Base-by-base conservation (phyloP, 2,329 filamentous ascomycete species). In the Clonostachys byssicola region DNA sequence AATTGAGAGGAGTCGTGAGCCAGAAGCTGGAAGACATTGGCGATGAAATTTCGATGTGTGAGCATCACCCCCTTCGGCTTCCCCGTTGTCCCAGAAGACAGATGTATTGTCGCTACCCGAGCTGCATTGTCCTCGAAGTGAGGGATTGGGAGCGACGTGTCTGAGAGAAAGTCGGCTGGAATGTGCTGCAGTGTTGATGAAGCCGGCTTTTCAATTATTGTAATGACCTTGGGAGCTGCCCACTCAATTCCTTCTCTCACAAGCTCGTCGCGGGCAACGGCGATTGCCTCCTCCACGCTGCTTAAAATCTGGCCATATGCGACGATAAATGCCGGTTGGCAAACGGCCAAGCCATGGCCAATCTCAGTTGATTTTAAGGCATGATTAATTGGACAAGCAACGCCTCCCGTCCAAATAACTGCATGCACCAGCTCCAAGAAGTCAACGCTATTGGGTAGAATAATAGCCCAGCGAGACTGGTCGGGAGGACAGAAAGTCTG, bases 21-120 rank as follows among this genome's bases (percentile, higher is more conserved):
- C 10, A 66, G 52, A n/a, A 71, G 66, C 39, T 72, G 68, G 18
- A 52, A 42, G 3, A 59, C 77, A 59, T 92, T 92, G 51, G 86
- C 75, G 39, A 90, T 77, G 58, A 89, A 89, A 55, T 88, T 86
- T 49, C 72, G 69, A 63, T 94, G 89, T 16, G 81, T 81, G 52
- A 92, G 85, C 64, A 86, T 81, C 12, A 94, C 89, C 13, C 89
- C 89, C 60, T 94, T 94, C 12, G 89, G 88, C 4, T 89, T 74
- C 4, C 89, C 89, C 0, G 89, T 94, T 5, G 86, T 91, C 12
- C 88, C 81, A 17, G 78, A 84, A 10, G 58, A 60, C 10, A 60
- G 51, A 43, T 70, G 67, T 17, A 71, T 70, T 2, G 66, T 67
- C 5, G 68, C 68, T 6, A 68, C 49, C 14, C 65, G 61, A 13